Percentiles rank a stretch among this genome's conserved stretches.
These are phyloP conservation scores for Filosporella fistucella DNA, from an alignment of 495 filamentous ascomycete genomes.

Conservation along the genomic window DNA sequence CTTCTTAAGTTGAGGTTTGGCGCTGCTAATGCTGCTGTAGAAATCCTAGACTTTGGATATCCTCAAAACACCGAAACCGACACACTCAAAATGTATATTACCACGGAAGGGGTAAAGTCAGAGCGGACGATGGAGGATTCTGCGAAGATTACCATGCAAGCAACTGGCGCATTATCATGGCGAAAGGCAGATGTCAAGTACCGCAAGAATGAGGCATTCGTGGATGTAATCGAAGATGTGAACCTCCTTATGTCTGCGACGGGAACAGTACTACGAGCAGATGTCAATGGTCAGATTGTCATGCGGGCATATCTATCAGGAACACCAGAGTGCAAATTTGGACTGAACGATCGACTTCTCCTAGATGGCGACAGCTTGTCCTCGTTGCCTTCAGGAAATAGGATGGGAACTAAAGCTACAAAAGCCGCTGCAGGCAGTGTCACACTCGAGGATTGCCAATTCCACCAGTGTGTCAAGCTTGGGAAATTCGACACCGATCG, in stretches of 20 bases:
- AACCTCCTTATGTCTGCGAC: constrained; percentile 98
- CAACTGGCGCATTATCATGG: constrained; percentile 96
- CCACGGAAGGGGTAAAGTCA: constrained; percentile 96
- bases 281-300: constrained; percentile 95
- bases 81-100: constrained; percentile 99
- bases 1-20: background rate
- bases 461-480: constrained; percentile 98
- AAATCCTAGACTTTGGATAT: constrained; percentile 99
- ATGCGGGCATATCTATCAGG: constrained; percentile 98
- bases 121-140: constrained; percentile 90
- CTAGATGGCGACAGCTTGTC: constrained; percentile 73
- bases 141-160: constrained; percentile 98
- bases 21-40: constrained; percentile 37
- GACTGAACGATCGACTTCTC: constrained; percentile 91
- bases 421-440: constrained; percentile 94
- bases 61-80: constrained; percentile 99
- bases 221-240: constrained; percentile 99
- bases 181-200: constrained; percentile 96
- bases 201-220: constrained; percentile 98
- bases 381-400: constrained; percentile 63
- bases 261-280: constrained; percentile 90
- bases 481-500: constrained; percentile 96
- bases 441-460: constrained; percentile 96
- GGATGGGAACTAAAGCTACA: constrained; percentile 75
- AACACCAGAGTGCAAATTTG: constrained; percentile 98